These are phyloP conservation scores for Phlebiopsis flavidoalba DNA, from an alignment of 768 basidiomycete species.

Conservation along the genomic window DNA sequence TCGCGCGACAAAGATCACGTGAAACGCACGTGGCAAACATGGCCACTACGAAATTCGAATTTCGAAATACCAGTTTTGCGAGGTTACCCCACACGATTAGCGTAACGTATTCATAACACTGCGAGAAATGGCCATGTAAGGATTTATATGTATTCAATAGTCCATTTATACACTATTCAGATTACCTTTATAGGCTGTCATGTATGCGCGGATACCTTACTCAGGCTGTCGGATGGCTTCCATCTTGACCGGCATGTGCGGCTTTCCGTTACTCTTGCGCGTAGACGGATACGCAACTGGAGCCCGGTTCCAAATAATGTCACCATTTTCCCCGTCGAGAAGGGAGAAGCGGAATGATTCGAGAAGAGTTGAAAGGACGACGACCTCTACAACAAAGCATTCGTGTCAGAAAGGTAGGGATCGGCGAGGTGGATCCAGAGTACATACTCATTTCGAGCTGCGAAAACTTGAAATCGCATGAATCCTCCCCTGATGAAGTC, in stretches of 20 bases:
- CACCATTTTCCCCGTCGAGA: conserved; percentile 11
- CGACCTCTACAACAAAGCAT: conserved; percentile 18
- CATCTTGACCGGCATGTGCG: conserved; percentile 5
- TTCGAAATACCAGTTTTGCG: too few species aligned
- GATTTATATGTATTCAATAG: too few species aligned
- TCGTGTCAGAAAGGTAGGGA: not conserved
- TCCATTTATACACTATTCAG: too few species aligned
- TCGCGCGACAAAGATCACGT: too few species aligned
- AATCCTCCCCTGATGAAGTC: conserved; percentile 7
- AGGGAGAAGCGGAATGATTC: conserved; percentile 22
- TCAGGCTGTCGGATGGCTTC: not conserved
- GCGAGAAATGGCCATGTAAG: too few species aligned
- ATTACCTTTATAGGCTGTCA: too few species aligned
- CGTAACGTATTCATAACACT: too few species aligned
- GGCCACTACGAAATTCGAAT: too few species aligned
- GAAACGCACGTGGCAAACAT: too few species aligned
- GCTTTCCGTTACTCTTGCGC: not conserved
- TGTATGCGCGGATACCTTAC: not conserved
- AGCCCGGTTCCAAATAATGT: conserved; percentile 25
- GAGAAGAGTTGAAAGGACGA: conserved; percentile 24
- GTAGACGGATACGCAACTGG: conserved; percentile 24
- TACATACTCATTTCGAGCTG: conserved; percentile 16
- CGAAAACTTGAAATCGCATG: conserved; percentile 15
- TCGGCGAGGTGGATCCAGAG: not conserved
- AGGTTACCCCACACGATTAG: too few species aligned